Evolutionary conservation across 2,329 filamentous ascomycete genomes (phyloP), one percentile per base, ranked within the genome.

Genomic region (Penicillium sp.): DNA sequence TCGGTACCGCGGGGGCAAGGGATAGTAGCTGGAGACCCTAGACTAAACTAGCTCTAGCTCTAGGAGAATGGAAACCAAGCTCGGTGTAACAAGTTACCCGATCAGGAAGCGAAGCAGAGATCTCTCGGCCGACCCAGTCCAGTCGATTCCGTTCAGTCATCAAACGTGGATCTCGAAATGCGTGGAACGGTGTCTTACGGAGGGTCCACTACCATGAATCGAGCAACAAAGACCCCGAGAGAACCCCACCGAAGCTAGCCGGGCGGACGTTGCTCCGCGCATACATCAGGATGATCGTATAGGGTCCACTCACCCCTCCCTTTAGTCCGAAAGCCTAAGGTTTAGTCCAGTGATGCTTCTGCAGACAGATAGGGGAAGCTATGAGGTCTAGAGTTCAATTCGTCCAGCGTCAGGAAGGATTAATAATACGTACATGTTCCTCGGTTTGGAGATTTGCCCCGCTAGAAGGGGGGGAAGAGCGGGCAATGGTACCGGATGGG

Each of bases 221-320:
- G 11, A 16, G 22, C 18, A 2, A 18, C 24, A 8, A 44, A 33
- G 28, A 5, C 27, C 14, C 48, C 50, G 18, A 35, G 3, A 24
- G 14, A 44, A 11, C 13, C n/a, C 48, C 50, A 49, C 56, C 53
- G 50, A 44, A n/a, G 36, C 44, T 53, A 51, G 40, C 50, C 59
- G 57, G 59, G 48, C 18, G 38, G 57, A 58, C 43, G 28, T 58
- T 58, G 46, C 51, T 51, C 53, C 57, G 57, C 38, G 33, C 31
- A 48, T 48, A 55, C 48, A 55, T 57, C 48, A 59, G 48, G 48
- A 53, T 52, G 58, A 58, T 49, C 55, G 39, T 25, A 14, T 25
- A 41, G 39, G 39, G 9, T 27, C 22, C 22, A 41, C 39, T n/a
- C n/a, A 9, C 20, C 39, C 39, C 39, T 25, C 39, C 24, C 38